Evolutionary conservation across 2,329 filamentous ascomycete genomes (phyloP), one percentile per base, ranked within the genome.

Genomic region (Ascochyta viciae-villosae): DNA sequence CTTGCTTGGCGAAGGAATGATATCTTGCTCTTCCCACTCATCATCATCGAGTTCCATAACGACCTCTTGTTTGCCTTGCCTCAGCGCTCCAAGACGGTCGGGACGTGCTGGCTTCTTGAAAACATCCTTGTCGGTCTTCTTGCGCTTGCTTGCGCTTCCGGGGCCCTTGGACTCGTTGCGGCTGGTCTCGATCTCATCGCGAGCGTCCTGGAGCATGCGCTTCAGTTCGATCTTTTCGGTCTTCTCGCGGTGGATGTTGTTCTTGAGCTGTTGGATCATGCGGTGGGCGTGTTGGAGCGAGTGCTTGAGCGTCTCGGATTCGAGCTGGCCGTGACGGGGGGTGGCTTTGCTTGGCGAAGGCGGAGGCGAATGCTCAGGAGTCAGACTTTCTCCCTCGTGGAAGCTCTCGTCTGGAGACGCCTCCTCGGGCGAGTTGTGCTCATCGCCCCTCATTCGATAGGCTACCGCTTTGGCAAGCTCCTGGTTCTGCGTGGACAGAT

Each of bases 201-300:
- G 88, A 23, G 94, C 89, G 69, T 99, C 95, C 78, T 98, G 94
- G 27, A 98, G 85, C 85, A 99, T 91, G 57, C 94, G 90, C 77
- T 92, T 93, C 50, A 98, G 85, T 77, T 99, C 95, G 26, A 98
- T 85, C 81, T 97, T 99, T 76, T 99, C 95, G 0, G 94, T 97
- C 87, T 98, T 99, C 76, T 99, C 95, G 31, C 95, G 90, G 75
- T 99, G 94, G 42, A 98, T 90, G 68, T 93, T 96, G 74, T 90
- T 92, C 77, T 96, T 92, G 65, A 98, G 85, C 68, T 92, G 96
- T 74, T 98, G 94, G 56, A 99, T 97, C 78, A 96, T 97, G 54
- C 94, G 87, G 75, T 98, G 95, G 35, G 95, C 94, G 74, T 99
- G 95, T 64, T 92, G 89, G 26, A 98, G 83, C 24, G 94, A 97